These are phyloP conservation scores for Petunia axillaris DNA, from an alignment of 257 asterid genomes.

Conservation along the genomic window DNA sequence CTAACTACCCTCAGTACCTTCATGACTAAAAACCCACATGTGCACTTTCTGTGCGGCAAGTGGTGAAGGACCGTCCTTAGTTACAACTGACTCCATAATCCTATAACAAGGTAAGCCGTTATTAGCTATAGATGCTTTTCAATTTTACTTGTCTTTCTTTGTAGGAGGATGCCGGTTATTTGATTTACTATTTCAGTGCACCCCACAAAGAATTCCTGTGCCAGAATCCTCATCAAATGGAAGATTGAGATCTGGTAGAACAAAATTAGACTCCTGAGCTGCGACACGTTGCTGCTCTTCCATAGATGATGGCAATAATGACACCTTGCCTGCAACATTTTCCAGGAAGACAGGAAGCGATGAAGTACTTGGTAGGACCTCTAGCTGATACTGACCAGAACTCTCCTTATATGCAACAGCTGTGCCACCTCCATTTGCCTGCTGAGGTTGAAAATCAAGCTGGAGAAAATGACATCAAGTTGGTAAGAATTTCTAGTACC, in stretches of 20 bases:
- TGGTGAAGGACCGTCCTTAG: slow-evolving; percentile 11
- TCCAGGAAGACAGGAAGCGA: not conserved
- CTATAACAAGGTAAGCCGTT: slow-evolving; percentile 17
- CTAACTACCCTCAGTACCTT: slow-evolving; percentile 31
- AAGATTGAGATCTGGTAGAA: slow-evolving; percentile 53
- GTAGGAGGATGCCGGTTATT: not conserved
- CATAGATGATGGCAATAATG: not conserved
- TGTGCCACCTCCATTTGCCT: slow-evolving; percentile 16
- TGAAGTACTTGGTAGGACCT: slow-evolving; percentile 5
- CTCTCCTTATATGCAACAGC: slow-evolving; percentile 4
- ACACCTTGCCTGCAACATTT: slow-evolving; percentile 7
- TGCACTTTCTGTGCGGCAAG: not conserved
- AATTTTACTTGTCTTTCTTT: not conserved
- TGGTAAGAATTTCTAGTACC: not conserved
- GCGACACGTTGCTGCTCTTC: slow-evolving; percentile 8
- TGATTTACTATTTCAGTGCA: slow-evolving; percentile 3
- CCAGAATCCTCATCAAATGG: slow-evolving; percentile 42
- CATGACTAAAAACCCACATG: not conserved
- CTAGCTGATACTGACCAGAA: slow-evolving; percentile 6
- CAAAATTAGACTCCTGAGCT: slow-evolving; percentile 27
- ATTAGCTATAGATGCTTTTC: slow-evolving; percentile 21
- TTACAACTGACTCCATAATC: slow-evolving; percentile 15
- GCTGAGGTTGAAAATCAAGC: slow-evolving; percentile 31
- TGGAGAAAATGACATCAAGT: slow-evolving; percentile 24
- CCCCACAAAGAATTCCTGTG: slow-evolving; percentile 7